Percentiles rank a stretch among this genome's conserved stretches.
phyloP scores from a whole-genome alignment of 1,284 basidiomycete species.

The Ganoderma leucocontextum region DNA sequence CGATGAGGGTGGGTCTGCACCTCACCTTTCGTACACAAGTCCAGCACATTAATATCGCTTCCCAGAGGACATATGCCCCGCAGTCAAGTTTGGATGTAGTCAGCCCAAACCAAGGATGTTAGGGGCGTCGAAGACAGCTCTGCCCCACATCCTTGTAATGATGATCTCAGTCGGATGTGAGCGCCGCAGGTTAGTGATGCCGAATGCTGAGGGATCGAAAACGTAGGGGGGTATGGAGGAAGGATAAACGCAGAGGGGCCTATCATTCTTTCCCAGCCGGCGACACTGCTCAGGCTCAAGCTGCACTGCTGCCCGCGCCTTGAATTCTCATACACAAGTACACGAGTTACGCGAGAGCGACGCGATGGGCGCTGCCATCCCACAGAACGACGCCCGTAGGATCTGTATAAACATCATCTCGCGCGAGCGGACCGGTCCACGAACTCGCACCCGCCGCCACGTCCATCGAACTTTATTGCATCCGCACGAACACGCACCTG shows the following conservation, averaged over 20 bases:
- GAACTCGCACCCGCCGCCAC: background rate
- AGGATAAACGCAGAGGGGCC: background rate
- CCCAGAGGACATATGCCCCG: background rate
- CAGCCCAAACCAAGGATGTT: background rate
- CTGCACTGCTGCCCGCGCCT: background rate
- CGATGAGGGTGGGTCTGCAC: background rate
- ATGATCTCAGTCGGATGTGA: background rate
- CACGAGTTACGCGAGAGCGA: background rate
- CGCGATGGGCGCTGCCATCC: conserved; percentile 5
- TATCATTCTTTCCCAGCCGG: background rate
- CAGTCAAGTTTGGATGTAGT: background rate
- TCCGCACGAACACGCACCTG: background rate
- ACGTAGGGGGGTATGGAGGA: background rate
- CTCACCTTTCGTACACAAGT: background rate
- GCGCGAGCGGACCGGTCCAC: background rate
- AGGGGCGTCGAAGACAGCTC: background rate
- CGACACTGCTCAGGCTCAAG: background rate
- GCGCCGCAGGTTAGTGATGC: background rate
- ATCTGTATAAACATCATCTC: background rate
- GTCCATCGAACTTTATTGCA: background rate
- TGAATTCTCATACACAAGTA: background rate
- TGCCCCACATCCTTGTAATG: background rate
- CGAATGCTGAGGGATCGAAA: background rate
- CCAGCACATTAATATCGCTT: background rate
- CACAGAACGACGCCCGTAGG: background rate